A percentile compares a stretch with the other conserved stretches of the same genome.
Evolutionary conservation across 345 rosid species (phyloP).

Genomic region (Brassica carinata): DNA sequence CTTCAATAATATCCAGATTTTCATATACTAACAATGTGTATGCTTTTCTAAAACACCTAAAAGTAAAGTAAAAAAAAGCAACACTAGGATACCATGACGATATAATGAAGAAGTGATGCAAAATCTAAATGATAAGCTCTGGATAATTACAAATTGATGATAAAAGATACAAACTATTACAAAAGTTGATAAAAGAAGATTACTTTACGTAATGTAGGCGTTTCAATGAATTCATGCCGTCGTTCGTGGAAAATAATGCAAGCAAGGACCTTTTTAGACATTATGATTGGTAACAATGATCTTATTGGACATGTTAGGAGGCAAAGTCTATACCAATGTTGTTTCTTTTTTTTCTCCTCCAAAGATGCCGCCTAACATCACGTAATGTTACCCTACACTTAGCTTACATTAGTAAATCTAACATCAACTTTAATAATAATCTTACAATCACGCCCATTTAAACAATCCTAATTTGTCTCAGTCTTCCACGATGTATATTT

Average conservation of each 20-base stretch:
- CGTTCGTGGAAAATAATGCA: conserved; percentile 27
- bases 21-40: background rate
- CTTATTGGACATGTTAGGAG: conserved; percentile 26
- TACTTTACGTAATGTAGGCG: conserved; percentile 39
- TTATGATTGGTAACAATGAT: conserved; percentile 35
- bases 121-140: background rate
- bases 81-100: background rate
- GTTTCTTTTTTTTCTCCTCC: background rate
- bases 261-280: conserved; percentile 21
- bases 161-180: background rate
- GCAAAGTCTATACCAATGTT: conserved; percentile 22
- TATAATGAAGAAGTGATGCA: background rate
- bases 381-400: conserved; percentile 21
- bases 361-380: conserved; percentile 36
- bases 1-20: background rate
- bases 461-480: background rate
- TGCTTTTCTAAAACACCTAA: background rate
- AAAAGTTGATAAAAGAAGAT: conserved; percentile 17
- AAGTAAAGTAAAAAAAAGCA: too few relatives aligned
- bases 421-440: conserved; percentile 28
- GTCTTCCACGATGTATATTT: background rate
- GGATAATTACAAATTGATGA: conserved; percentile 11
- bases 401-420: conserved; percentile 10
- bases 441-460: conserved; percentile 33
- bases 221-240: conserved; percentile 25